Conservation (phyloP, 495 filamentous ascomycete species). For the Extremus antarcticus region DNA sequence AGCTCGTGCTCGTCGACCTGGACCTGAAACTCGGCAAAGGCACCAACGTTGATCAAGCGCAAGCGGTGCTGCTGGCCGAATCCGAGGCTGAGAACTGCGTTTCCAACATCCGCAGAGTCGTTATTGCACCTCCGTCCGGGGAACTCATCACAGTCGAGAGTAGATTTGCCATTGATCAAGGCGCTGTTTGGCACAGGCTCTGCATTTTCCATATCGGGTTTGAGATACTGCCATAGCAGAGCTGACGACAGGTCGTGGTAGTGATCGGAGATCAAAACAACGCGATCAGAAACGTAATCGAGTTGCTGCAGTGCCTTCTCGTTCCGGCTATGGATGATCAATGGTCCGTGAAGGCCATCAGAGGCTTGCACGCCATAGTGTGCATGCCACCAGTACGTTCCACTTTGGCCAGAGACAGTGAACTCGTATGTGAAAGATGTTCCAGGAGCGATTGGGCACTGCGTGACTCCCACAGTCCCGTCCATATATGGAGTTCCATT, state of each 20-base stretch:
- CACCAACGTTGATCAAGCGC: slow-evolving; percentile 27
- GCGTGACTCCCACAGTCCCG: slow-evolving; percentile 22
- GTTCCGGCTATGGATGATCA: slow-evolving; percentile 41
- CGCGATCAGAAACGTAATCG: slow-evolving; percentile 40
- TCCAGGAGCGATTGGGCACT: slow-evolving; percentile 26
- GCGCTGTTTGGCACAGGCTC: slow-evolving; percentile 27
- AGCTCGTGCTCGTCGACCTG: slow-evolving; percentile 21
- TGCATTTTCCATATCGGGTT: slow-evolving; percentile 39
- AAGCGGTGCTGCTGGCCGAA: slow-evolving; percentile 23
- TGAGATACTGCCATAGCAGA: slow-evolving; percentile 39
- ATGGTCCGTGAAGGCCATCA: slow-evolving; percentile 47
- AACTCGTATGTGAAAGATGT: slow-evolving; percentile 29
- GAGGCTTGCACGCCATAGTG: slow-evolving; percentile 27
- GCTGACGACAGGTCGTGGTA: slow-evolving; percentile 44
- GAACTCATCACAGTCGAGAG: slow-evolving; percentile 38
- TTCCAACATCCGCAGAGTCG: slow-evolving; percentile 13
- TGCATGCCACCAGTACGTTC: slow-evolving; percentile 31
- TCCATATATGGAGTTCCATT: slow-evolving; percentile 21
- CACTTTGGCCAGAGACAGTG: slow-evolving; percentile 24
- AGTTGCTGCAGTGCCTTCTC: slow-evolving; percentile 34
- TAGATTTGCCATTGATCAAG: slow-evolving; percentile 50
- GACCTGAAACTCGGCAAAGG: slow-evolving; percentile 18
- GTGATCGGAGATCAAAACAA: slow-evolving; percentile 48
- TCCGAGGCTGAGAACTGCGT: slow-evolving; percentile 16
- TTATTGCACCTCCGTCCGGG: slow-evolving; percentile 34